Evolutionary conservation across 805 yeast genomes (phyloP), one percentile per base, ranked within the genome.

Genomic region (Ogataea paraovalis): DNA sequence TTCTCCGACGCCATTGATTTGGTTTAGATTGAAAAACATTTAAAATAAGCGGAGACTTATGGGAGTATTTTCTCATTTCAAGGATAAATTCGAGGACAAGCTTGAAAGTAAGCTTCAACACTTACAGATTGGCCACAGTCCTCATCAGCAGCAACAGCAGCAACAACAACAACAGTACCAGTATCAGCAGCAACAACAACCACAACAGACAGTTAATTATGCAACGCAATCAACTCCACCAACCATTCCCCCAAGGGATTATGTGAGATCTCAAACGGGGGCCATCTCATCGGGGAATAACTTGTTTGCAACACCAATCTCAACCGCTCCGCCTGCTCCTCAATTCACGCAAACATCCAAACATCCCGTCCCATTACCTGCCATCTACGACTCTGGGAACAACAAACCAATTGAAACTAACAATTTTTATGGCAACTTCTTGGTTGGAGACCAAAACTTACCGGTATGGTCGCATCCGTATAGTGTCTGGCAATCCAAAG

Each of bases 401-500:
- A 56, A 62, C 22, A 90, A 89, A 4, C 68, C 69, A 12, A 72
- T 83, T 25, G 83, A 83, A 50, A 87, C 96, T 7, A 87, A 87
- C 64, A 86, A 87, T 59, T 87, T 87, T 59, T 87, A 82, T 62
- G 83, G 85, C 33, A 87, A 87, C 65, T 66, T 87, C 63, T 64
- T 87, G 10, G 72, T 87, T 32, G 89, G 75, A 0, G 73, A 74
- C 46, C 92, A 85, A 59, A 77, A 80, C 2, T 71, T 78, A 47
- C 87, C 92, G 0, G 76, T 82, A 0, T 87, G 91, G 90, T 80
- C 92, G 0, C 89, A 85, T 55, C 96, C 96, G 1, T 87, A 86
- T 59, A 79, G 87, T 27, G 67, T 85, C 5, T 87, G 91, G 92
- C 74, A 75, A 52, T 69, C 83, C 8, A 54, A 46, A 3, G 69